Evolutionary conservation across 371 early-diverging fungal species (phyloP).

Genomic region (Lichtheimia ornata): DNA sequence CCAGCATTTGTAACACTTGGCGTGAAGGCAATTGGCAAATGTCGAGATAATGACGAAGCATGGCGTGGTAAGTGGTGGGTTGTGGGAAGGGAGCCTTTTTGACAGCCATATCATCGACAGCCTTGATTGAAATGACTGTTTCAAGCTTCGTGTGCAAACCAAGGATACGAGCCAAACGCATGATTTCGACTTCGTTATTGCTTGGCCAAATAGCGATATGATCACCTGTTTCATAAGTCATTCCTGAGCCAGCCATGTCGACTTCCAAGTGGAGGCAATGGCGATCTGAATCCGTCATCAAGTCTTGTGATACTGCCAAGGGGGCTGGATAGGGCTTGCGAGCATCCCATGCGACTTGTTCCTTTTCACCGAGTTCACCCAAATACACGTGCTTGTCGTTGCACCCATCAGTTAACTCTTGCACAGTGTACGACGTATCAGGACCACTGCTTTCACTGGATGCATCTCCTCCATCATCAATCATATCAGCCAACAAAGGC

Average conservation of each 20-base stretch:
- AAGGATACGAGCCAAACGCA: constrained; percentile 55
- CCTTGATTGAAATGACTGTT: constrained; percentile 51
- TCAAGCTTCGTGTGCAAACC: constrained; percentile 64
- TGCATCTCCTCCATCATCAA: neutral
- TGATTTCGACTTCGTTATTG: constrained; percentile 76
- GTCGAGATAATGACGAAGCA: constrained; percentile 87
- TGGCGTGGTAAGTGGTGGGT: constrained; percentile 78
- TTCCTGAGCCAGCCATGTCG: constrained; percentile 73
- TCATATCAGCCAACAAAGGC: constrained; percentile 50
- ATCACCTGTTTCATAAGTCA: constrained; percentile 88
- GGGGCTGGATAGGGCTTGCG: constrained; percentile 76
- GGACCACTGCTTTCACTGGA: neutral
- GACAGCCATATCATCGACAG: constrained; percentile 56
- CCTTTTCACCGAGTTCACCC: constrained; percentile 55
- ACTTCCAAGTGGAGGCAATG: constrained; percentile 89
- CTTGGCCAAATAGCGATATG: constrained; percentile 89
- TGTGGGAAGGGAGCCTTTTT: constrained; percentile 79
- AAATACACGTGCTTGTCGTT: constrained; percentile 36
- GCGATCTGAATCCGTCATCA: constrained; percentile 66
- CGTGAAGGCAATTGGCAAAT: constrained; percentile 68
- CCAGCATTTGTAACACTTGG: constrained; percentile 48
- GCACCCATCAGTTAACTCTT: constrained; percentile 10
- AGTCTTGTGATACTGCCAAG: constrained; percentile 51
- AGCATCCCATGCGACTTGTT: constrained; percentile 55
- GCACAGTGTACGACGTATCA: constrained; percentile 12